Conservation (phyloP, 768 basidiomycete genomes). For the Cyclocybe cylindracea region DNA sequence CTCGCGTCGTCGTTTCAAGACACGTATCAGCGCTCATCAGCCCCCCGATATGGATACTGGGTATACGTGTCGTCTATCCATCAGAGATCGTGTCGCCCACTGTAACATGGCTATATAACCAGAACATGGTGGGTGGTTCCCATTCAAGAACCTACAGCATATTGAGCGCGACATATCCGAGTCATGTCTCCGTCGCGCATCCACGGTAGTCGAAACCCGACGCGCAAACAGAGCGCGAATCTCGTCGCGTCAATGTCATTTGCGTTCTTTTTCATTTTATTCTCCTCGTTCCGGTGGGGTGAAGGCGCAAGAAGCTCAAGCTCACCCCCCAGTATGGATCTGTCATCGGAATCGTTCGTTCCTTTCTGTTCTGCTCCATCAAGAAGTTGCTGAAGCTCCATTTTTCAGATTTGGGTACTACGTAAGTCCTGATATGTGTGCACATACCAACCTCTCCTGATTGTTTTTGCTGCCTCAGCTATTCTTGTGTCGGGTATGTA, state of each 20-base stretch:
- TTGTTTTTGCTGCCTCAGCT: slow-evolving; percentile 38
- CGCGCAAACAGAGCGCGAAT: slow-evolving; percentile 14
- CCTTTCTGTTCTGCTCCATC: neutral
- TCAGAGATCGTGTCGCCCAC: too few species aligned
- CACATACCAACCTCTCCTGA: neutral
- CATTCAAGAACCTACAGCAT: too few species aligned
- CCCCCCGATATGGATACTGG: too few species aligned
- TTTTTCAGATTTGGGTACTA: slow-evolving; percentile 72
- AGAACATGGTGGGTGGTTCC: too few species aligned
- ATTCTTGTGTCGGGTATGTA: slow-evolving; percentile 62
- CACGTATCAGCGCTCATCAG: too few species aligned
- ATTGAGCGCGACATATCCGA: too few species aligned
- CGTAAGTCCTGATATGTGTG: slow-evolving; percentile 36
- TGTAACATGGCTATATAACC: too few species aligned
- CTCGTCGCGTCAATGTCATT: slow-evolving; percentile 43
- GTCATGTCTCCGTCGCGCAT: slow-evolving; percentile 73
- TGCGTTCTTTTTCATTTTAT: slow-evolving; percentile 49
- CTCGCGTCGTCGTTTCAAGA: too few species aligned
- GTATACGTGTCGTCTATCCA: too few species aligned
- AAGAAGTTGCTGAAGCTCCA: slow-evolving; percentile 4
- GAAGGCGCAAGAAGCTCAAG: slow-evolving; percentile 43
- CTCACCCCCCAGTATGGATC: slow-evolving; percentile 67
- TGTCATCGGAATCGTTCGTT: slow-evolving; percentile 76
- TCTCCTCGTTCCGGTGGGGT: slow-evolving; percentile 62
- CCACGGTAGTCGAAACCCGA: slow-evolving; percentile 44